Conservation (phyloP, 2,329 filamentous ascomycete species). For the Fusarium anguioides region DNA sequence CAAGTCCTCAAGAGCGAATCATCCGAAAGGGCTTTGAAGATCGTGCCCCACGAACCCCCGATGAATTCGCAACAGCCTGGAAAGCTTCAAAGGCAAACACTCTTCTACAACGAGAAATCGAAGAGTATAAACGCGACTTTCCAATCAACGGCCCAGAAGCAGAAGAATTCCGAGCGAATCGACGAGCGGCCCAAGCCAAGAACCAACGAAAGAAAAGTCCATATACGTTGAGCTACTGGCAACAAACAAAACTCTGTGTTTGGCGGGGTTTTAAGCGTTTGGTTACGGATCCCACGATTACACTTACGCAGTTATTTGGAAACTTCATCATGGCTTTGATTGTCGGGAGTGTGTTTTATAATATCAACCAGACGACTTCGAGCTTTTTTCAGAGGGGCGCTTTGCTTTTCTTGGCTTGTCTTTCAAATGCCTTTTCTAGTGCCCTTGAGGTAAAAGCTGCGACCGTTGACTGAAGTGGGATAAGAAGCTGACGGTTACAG, state of each 20-base stretch:
- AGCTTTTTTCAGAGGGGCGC: constrained; percentile 60
- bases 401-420: constrained; percentile 61
- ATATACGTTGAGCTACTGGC: constrained; percentile 39
- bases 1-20: constrained; percentile 50
- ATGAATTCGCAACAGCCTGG: constrained; percentile 53
- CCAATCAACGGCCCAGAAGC: constrained; percentile 56
- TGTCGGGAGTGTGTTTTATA: constrained; percentile 63
- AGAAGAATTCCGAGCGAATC: constrained; percentile 58
- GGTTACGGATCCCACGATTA: constrained; percentile 53
- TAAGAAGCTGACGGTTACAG: constrained; percentile 47
- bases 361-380: constrained; percentile 54
- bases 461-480: accelerated
- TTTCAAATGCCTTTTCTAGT: constrained; percentile 61
- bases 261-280: constrained; percentile 54
- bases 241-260: constrained; percentile 36
- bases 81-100: constrained; percentile 33
- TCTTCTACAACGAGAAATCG: constrained; percentile 61
- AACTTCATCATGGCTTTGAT: constrained; percentile 63
- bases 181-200: constrained; percentile 59
- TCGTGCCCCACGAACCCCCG: constrained; percentile 49
- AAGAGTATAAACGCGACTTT: constrained; percentile 56
- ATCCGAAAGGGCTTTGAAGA: constrained; percentile 48
- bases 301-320: constrained; percentile 53
- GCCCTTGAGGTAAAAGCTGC: constrained; percentile 43
- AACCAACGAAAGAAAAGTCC: constrained; percentile 44